Percentiles rank a stretch among this genome's conserved stretches.
Conservation (phyloP, 2,329 filamentous ascomycete genomes). For the Didymella arachidicola region DNA sequence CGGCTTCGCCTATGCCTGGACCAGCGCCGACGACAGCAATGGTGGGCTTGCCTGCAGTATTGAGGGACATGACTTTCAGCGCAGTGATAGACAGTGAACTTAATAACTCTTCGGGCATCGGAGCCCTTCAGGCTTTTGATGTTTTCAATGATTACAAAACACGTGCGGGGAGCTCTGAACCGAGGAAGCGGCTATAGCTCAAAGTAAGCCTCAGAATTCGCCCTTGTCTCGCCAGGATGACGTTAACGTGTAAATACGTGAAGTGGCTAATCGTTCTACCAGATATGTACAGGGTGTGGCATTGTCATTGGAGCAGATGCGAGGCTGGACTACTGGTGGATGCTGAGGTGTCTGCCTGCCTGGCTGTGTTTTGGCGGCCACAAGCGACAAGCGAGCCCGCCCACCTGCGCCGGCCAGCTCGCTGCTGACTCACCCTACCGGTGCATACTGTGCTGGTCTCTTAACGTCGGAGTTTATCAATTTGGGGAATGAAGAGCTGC, state of each 20-base stretch:
- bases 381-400: neutral
- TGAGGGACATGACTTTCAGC: constrained; percentile 3
- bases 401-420: neutral
- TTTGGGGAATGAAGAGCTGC: neutral
- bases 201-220: too few species aligned
- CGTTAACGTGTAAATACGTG: too few species aligned
- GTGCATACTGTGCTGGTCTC: neutral
- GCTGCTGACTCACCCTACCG: neutral
- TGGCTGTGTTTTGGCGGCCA: neutral
- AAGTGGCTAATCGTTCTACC: too few species aligned
- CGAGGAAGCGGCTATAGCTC: neutral
- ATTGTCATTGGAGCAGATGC: too few species aligned
- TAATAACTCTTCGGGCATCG: too few species aligned
- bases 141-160: neutral
- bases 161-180: neutral
- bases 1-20: constrained; percentile 36
- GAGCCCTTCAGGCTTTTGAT: neutral
- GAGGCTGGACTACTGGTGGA: neutral
- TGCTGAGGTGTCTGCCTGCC: neutral
- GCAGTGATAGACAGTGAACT: neutral
- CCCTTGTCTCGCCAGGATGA: too few species aligned
- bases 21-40: constrained; percentile 35
- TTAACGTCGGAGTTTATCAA: neutral
- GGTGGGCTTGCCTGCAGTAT: constrained; percentile 25
- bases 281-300: too few species aligned